Conservation (phyloP, 2,329 filamentous ascomycete genomes). For the Aspergillus sp. region DNA sequence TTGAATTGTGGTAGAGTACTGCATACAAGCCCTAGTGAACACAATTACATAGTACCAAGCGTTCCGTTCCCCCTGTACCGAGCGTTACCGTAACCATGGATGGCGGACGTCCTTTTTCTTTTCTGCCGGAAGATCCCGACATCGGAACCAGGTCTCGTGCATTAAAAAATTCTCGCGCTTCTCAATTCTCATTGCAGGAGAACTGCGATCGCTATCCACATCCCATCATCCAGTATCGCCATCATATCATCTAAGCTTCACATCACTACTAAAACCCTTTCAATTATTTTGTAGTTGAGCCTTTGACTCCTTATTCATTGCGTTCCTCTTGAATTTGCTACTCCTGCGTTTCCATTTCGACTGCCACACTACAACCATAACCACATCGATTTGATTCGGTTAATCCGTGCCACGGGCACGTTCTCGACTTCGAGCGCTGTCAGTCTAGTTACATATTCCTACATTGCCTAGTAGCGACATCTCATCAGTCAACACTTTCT, state of each 20-base stretch:
- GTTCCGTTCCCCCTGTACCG: too few species aligned
- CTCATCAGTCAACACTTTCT: background rate
- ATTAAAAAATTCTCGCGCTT: slow-evolving; percentile 11
- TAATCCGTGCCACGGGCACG: too few species aligned
- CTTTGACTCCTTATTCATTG: background rate
- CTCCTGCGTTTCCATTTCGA: too few species aligned
- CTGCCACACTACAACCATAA: too few species aligned
- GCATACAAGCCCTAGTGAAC: too few species aligned
- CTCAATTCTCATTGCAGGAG: slow-evolving; percentile 6
- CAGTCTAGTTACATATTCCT: background rate
- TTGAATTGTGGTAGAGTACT: too few species aligned
- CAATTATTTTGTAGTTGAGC: background rate
- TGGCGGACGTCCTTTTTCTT: background rate
- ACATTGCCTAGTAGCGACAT: background rate
- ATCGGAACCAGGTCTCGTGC: slow-evolving; percentile 5
- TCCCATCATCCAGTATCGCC: slow-evolving; percentile 5
- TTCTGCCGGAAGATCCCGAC: slow-evolving; percentile 20
- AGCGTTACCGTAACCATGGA: background rate
- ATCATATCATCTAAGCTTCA: background rate
- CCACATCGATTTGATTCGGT: too few species aligned
- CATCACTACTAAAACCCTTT: background rate
- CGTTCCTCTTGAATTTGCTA: background rate
- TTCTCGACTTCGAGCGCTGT: too few species aligned
- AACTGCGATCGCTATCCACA: slow-evolving; percentile 9
- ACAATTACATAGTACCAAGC: too few species aligned